Percentiles rank a stretch among this genome's conserved stretches.
These are phyloP conservation scores for Aquilaria agallochum DNA, from an alignment of 441 rosid genomes.

Conservation along the genomic window DNA sequence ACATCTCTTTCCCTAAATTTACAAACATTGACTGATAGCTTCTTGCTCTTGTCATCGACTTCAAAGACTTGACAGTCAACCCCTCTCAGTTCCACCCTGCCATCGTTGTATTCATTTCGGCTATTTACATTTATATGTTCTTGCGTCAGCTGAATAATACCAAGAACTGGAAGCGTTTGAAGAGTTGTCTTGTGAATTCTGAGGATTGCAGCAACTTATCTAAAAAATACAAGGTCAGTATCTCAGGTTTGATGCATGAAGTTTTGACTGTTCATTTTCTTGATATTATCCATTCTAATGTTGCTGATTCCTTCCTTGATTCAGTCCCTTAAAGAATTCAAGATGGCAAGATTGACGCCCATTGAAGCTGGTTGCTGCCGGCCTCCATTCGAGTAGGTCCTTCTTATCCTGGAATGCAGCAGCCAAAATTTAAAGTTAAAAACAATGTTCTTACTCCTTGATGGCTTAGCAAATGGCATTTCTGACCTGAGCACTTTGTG, in stretches of 20 bases:
- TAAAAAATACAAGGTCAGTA: conserved; percentile 63
- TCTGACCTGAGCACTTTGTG: too few species aligned
- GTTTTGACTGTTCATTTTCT: conserved; percentile 4
- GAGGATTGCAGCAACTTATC: conserved; percentile 66
- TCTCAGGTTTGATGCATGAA: conserved; percentile 4
- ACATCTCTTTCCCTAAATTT: too few species aligned
- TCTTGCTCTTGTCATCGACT: too few species aligned
- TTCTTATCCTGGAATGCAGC: conserved; percentile 7
- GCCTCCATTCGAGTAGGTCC: conserved; percentile 82
- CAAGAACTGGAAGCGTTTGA: conserved; percentile 61
- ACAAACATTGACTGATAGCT: too few species aligned
- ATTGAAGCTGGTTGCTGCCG: conserved; percentile 94
- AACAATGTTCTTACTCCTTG: background rate
- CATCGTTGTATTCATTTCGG: background rate
- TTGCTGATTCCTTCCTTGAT: conserved; percentile 13
- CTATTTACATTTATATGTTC: conserved; percentile 6
- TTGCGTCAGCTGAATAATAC: conserved; percentile 65
- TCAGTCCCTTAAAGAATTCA: conserved; percentile 65
- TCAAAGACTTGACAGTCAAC: too few species aligned
- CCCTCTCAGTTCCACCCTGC: too few species aligned
- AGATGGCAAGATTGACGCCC: conserved; percentile 68
- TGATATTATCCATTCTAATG: conserved; percentile 11
- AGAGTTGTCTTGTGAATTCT: conserved; percentile 91
- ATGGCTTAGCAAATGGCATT: background rate
- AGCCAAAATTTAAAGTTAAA: background rate